Evolutionary conservation across 768 basidiomycete species (phyloP).

Genomic region (Scleroderma bovista): DNA sequence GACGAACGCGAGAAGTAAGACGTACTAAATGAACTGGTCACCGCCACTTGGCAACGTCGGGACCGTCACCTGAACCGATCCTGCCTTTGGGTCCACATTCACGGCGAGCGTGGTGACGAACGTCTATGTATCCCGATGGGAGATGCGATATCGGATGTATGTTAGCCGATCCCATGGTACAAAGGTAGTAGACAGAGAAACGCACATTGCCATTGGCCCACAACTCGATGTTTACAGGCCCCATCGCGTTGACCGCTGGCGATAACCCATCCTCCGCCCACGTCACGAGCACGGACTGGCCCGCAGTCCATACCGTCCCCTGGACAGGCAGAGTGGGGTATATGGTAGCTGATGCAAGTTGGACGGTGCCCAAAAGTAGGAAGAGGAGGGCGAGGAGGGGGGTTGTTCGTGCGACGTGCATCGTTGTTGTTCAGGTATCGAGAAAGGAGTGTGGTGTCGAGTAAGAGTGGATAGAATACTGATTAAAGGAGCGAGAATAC

Average conservation of each 20-base stretch:
- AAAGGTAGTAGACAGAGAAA: conserved; percentile 2
- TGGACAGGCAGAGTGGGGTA: conserved; percentile 49
- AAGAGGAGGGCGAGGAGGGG: background rate
- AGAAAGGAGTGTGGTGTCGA: background rate
- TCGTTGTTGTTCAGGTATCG: background rate
- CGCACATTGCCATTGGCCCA: conserved; percentile 40
- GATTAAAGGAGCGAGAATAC: too few relatives aligned
- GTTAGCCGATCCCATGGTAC: too few relatives aligned
- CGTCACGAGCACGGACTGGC: conserved; percentile 34
- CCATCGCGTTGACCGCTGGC: conserved; percentile 40
- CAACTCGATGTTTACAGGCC: conserved; percentile 41
- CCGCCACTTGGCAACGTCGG: conserved; percentile 17
- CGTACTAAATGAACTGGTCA: conserved; percentile 30
- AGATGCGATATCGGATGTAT: too few relatives aligned
- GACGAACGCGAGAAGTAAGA: conserved; percentile 1
- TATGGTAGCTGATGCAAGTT: conserved; percentile 30
- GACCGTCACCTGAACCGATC: conserved; percentile 22
- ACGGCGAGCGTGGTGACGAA: conserved; percentile 40
- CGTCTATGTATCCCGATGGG: conserved; percentile 25
- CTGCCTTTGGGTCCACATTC: conserved; percentile 32
- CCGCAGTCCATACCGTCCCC: conserved; percentile 40
- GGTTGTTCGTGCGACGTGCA: conserved; percentile 1
- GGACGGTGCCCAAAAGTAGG: conserved; percentile 4
- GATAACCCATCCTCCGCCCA: conserved; percentile 46
- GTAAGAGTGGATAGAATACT: background rate